Base-by-base conservation (phyloP, 352 stramenopile genomes). In the Phytopythium aichiense region DNA sequence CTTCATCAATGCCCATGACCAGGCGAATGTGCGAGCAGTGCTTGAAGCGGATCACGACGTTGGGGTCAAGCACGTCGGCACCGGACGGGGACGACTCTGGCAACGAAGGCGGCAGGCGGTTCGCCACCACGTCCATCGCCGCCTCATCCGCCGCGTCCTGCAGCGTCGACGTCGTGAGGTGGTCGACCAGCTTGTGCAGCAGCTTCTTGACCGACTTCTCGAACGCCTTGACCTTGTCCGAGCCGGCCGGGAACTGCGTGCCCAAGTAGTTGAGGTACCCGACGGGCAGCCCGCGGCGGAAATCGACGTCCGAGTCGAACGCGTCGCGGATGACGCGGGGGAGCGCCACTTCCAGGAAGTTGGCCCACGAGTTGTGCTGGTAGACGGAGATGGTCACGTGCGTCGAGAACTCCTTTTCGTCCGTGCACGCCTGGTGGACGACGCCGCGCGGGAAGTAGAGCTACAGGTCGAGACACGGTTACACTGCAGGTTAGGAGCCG, bases 361-460 rank as follows among this genome's bases (percentile, higher is more conserved):
- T 94, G 11, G 84, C 84, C 87, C 87, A 95, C 20, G 87, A 89
- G 48, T 87, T 89, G 73, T 94, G 87, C 63, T 95, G 87, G 57
- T 95, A 95, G n/a, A 93, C 79, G 0, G 85, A 94, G 50, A 95
- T 83, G 1, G 87, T 94, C 60, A 95, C 82, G 63, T 95, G 87
- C 22, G 87, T 95, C 16, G 87, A 95, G 58, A 95, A 94, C 56
- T 86, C 48, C 37, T 79, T 72, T 23, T 89, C 68, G 43, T 89
- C 79, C 31, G 87, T 94, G 46, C 67, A 88, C 23, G 87, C 87
- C 66, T 95, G 74, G 59, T 95, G 87, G 22, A 95, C 66, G 25
- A 92, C 78, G 4, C 85, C 87, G 43, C 87, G 81, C 16, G 87
- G 85, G 54, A 95, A 94, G 72, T 95, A 95, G 3, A 95, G 72